These are phyloP conservation scores for Euphorbia peplus DNA, from an alignment of 345 rosid species.

Conservation along the genomic window DNA sequence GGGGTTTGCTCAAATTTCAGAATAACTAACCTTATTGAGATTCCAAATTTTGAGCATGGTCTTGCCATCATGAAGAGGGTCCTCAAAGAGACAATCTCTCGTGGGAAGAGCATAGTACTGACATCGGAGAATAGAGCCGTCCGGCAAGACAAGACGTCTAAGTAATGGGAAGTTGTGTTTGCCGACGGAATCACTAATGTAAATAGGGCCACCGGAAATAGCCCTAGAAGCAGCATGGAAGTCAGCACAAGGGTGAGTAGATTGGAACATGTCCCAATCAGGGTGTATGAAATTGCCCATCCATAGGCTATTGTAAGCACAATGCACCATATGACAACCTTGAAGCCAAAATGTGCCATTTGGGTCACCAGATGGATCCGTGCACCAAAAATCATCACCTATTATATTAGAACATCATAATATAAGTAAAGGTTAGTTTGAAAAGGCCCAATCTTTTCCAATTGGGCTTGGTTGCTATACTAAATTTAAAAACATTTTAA, in stretches of 20 bases:
- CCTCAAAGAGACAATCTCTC: slow-evolving; percentile 75
- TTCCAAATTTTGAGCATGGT: slow-evolving; percentile 99
- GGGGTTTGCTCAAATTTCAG: not conserved
- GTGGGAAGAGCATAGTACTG: slow-evolving; percentile 90
- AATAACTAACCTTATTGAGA: slow-evolving; percentile 67
- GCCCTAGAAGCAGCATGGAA: slow-evolving; percentile 98
- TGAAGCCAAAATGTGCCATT: slow-evolving; percentile 97
- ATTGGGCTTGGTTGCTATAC: not conserved
- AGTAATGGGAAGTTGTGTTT: slow-evolving; percentile 72
- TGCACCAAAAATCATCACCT: slow-evolving; percentile 99
- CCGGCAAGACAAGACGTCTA: slow-evolving; percentile 63
- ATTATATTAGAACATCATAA: not conserved
- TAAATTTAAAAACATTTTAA: too few relatives aligned
- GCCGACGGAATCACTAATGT: slow-evolving; percentile 77
- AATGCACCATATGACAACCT: slow-evolving; percentile 98
- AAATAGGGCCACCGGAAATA: slow-evolving; percentile 91
- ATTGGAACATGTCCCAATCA: slow-evolving; percentile 99
- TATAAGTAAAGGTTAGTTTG: not conserved
- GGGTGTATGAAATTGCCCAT: slow-evolving; percentile 99
- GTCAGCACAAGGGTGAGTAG: slow-evolving; percentile 92
- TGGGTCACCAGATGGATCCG: slow-evolving; percentile 94
- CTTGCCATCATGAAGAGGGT: slow-evolving; percentile 96
- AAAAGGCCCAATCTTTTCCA: slow-evolving; percentile 12
- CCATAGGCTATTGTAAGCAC: slow-evolving; percentile 99
- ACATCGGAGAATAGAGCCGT: slow-evolving; percentile 82